Percentiles rank a stretch among this genome's conserved stretches.
phyloP scores from a whole-genome alignment of 345 rosid genomes.

The Ceriops zippeliana region DNA sequence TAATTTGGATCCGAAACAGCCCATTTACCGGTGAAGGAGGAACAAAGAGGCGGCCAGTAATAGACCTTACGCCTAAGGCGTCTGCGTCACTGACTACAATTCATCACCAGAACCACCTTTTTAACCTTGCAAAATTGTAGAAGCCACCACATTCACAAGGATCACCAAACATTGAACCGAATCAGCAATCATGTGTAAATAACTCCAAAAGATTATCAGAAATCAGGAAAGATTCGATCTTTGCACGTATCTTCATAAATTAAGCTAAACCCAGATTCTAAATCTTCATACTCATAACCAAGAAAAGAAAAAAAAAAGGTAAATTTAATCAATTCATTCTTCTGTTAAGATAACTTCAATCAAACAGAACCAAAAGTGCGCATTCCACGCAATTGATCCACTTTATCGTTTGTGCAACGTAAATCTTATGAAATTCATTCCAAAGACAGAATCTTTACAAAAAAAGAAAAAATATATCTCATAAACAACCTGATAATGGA shows the following conservation, averaged over 20 bases:
- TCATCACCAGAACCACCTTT: slow-evolving; percentile 25
- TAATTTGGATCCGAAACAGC: slow-evolving; percentile 83
- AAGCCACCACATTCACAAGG: slow-evolving; percentile 1
- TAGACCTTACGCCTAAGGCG: slow-evolving; percentile 15
- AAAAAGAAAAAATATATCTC: not conserved
- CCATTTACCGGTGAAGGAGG: slow-evolving; percentile 56
- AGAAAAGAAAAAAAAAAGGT: not conserved
- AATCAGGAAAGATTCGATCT: not conserved
- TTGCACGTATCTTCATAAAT: not conserved
- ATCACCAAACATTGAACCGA: slow-evolving; percentile 3
- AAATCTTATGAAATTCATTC: not conserved
- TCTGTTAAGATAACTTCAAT: too few relatives aligned
- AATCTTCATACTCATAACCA: too few relatives aligned
- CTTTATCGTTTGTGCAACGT: not conserved
- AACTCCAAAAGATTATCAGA: not conserved
- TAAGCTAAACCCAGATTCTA: slow-evolving; percentile 1
- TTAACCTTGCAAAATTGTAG: slow-evolving; percentile 21
- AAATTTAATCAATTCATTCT: not conserved
- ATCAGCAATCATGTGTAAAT: not conserved
- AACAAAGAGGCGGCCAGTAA: not conserved
- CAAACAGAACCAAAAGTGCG: too few relatives aligned
- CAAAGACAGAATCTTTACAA: not conserved
- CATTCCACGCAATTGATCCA: not conserved
- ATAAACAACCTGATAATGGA: not conserved
- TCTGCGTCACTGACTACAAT: slow-evolving; percentile 18